phyloP scores from a whole-genome alignment of 2,329 filamentous ascomycete genomes.

The Cladosporium sp. region DNA sequence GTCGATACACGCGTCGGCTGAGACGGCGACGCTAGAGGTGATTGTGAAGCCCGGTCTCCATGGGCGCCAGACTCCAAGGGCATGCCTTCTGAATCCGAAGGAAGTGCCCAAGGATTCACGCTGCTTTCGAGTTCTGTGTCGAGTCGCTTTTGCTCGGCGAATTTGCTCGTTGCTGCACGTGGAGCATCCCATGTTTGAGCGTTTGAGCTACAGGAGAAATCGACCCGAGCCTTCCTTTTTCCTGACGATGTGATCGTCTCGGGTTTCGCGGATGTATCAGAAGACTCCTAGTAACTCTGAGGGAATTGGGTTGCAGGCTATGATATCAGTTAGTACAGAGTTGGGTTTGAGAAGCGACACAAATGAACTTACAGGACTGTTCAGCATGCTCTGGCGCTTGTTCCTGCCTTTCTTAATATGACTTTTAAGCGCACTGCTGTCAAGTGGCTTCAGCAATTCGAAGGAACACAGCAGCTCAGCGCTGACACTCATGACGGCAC shows the following conservation, averaged over 20 bases:
- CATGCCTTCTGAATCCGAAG: no score
- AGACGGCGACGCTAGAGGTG: no score
- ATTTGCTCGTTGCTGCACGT: background rate
- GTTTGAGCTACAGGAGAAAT: background rate
- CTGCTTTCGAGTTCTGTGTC: background rate
- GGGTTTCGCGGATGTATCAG: background rate
- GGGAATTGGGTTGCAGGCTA: conserved; percentile 49
- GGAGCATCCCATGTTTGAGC: background rate
- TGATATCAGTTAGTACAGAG: conserved; percentile 15
- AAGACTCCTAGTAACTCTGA: conserved; percentile 43
- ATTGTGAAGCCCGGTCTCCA: no score
- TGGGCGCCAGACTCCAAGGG: no score
- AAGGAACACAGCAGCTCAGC: conserved; percentile 93
- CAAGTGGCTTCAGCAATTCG: conserved; percentile 90
- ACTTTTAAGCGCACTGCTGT: conserved; percentile 92
- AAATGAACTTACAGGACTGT: conserved; percentile 75
- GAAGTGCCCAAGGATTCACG: background rate
- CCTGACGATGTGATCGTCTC: no score
- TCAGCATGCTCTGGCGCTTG: conserved; percentile 90
- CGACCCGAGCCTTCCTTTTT: background rate
- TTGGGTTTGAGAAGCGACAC: background rate
- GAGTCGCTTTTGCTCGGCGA: background rate
- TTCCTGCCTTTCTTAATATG: conserved; percentile 98
- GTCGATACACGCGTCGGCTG: no score
- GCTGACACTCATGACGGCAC: conserved; percentile 97